Conservation (phyloP, 768 basidiomycete species). For the Pisolithus albus region DNA sequence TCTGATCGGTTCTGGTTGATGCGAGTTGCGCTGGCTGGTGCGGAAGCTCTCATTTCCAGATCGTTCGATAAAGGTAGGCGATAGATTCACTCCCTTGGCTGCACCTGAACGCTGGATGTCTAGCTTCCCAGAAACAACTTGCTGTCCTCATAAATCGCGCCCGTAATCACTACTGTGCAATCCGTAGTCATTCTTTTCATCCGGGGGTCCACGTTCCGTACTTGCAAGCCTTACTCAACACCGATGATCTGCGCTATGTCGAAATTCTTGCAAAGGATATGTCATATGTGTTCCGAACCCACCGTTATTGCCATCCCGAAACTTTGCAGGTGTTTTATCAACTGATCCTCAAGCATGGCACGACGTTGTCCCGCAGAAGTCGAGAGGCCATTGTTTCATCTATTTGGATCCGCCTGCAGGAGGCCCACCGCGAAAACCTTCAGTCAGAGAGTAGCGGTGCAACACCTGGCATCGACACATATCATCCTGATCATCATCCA, state of each 20-base stretch:
- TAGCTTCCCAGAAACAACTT: slow-evolving; percentile 11
- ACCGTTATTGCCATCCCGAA: slow-evolving; percentile 28
- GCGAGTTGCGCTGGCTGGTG: slow-evolving; percentile 36
- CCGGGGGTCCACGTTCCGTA: slow-evolving; percentile 44
- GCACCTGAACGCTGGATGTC: slow-evolving; percentile 2
- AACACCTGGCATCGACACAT: neutral
- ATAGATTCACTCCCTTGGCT: neutral
- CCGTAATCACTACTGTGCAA: slow-evolving; percentile 33
- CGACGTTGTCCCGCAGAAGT: slow-evolving; percentile 17
- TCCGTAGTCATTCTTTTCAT: slow-evolving; percentile 31
- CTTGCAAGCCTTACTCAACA: slow-evolving; percentile 34
- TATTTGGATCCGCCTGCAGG: slow-evolving; percentile 17
- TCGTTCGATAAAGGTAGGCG: slow-evolving; percentile 11
- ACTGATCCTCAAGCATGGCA: slow-evolving; percentile 26
- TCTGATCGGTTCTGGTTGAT: slow-evolving; percentile 63
- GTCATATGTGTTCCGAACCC: slow-evolving; percentile 26
- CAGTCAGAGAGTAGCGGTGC: neutral
- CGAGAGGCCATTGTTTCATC: slow-evolving; percentile 32
- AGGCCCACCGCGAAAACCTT: neutral
- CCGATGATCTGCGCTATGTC: slow-evolving; percentile 21
- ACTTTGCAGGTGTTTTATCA: slow-evolving; percentile 39
- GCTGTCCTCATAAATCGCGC: slow-evolving; percentile 26
- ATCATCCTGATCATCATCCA: neutral
- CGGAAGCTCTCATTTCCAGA: slow-evolving; percentile 6
- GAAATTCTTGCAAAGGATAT: slow-evolving; percentile 30